Conservation (phyloP, 768 basidiomycete genomes). For the Tricholoma bakamatsutake region DNA sequence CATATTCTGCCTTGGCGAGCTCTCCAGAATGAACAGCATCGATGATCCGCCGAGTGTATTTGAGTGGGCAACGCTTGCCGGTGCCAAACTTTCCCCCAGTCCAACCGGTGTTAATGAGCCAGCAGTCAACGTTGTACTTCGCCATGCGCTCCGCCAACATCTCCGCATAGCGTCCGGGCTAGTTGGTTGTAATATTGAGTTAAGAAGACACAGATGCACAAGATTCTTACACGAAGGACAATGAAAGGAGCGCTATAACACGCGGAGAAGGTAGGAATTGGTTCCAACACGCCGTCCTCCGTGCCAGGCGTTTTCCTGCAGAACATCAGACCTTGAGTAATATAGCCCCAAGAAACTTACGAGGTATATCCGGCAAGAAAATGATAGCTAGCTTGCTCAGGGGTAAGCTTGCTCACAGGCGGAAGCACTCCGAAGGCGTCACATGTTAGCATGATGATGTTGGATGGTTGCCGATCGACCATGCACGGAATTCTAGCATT, state of each 20-base stretch:
- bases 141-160: constrained; percentile 97
- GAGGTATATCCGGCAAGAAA: constrained; percentile 97
- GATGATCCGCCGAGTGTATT: constrained; percentile 92
- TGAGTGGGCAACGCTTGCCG: constrained; percentile 94
- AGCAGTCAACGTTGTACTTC: constrained; percentile 85
- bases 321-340: constrained; percentile 4
- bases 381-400: constrained; percentile 96
- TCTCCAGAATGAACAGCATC: constrained; percentile 95
- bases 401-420: constrained; percentile 86
- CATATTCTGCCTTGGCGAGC: constrained; percentile 82
- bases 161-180: constrained; percentile 91
- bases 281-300: constrained; percentile 96
- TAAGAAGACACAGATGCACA: background rate
- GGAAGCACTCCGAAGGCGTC: constrained; percentile 98
- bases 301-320: constrained; percentile 94
- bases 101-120: constrained; percentile 99
- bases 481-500: constrained; percentile 93
- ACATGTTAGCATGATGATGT: constrained; percentile 96
- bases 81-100: constrained; percentile 88
- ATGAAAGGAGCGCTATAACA: constrained; percentile 99
- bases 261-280: constrained; percentile 98
- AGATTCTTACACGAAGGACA: constrained; percentile 72
- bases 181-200: background rate
- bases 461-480: constrained; percentile 82
- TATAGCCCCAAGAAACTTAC: constrained; percentile 33